Evolutionary conservation across 2,329 filamentous ascomycete genomes (phyloP).

Genomic region (Rutstroemia sp.): DNA sequence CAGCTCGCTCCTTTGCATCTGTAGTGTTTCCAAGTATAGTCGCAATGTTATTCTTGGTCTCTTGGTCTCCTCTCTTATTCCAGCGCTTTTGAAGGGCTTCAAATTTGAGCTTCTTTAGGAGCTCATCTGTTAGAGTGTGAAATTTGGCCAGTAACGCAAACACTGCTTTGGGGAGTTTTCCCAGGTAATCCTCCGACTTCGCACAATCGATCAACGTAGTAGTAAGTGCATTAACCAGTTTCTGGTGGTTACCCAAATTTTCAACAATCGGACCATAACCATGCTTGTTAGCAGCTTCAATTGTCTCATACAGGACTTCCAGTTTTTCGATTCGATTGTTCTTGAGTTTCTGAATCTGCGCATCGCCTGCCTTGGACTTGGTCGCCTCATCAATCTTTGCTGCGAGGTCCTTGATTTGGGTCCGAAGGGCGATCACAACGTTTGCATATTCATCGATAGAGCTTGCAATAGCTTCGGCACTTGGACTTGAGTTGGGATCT

Average conservation of each 20-base stretch:
- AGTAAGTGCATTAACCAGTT: conserved; percentile 47
- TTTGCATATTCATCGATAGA: conserved; percentile 28
- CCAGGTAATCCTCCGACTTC: conserved; percentile 44
- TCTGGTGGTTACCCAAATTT: conserved; percentile 50
- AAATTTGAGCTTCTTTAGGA: conserved; percentile 58
- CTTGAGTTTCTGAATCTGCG: conserved; percentile 33
- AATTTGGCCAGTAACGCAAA: conserved; percentile 52
- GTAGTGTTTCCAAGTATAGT: conserved; percentile 41
- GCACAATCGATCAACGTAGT: conserved; percentile 48
- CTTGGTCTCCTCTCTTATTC: conserved; percentile 54
- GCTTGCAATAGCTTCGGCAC: conserved; percentile 21
- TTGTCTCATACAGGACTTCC: conserved; percentile 41
- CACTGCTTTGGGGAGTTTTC: conserved; percentile 47
- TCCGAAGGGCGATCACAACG: conserved; percentile 24
- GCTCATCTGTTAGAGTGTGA: conserved; percentile 50
- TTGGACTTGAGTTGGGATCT: conserved; percentile 28
- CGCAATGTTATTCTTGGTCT: conserved; percentile 53
- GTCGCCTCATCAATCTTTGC: conserved; percentile 23
- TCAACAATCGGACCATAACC: conserved; percentile 49
- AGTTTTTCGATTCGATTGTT: conserved; percentile 38
- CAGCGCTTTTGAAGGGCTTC: conserved; percentile 56
- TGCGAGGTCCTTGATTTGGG: conserved; percentile 25
- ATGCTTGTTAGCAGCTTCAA: conserved; percentile 46
- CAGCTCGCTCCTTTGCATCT: conserved; percentile 25
- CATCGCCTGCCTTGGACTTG: conserved; percentile 13